A percentile compares a stretch with the other conserved stretches of the same genome.
Evolutionary conservation across 768 basidiomycete genomes (phyloP).

Genomic region (Amanita brunnescens): DNA sequence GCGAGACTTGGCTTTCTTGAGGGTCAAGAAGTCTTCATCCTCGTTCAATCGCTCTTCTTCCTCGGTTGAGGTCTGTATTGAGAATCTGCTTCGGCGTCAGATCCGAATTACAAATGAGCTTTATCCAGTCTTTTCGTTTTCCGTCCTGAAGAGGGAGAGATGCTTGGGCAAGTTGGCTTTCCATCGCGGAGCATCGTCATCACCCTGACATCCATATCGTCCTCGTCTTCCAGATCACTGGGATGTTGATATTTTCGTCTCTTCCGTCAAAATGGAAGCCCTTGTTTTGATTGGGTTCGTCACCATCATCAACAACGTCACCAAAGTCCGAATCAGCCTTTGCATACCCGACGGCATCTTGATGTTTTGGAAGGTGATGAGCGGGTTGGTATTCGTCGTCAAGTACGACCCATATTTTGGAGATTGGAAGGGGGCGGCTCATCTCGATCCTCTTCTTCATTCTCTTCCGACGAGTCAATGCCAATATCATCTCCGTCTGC

Average conservation of each 20-base stretch:
- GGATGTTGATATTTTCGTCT: conserved; percentile 34
- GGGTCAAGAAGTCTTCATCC: conserved; percentile 71
- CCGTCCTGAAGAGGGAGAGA: conserved; percentile 30
- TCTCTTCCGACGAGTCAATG: too few species aligned
- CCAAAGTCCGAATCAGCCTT: conserved; percentile 73
- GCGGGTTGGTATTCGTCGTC: conserved; percentile 37
- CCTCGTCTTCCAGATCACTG: conserved; percentile 38
- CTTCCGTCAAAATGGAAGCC: conserved; percentile 41
- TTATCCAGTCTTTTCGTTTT: conserved; percentile 68
- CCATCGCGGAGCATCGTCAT: conserved; percentile 59
- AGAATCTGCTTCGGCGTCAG: conserved; percentile 66
- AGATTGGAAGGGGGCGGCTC: conserved; percentile 11
- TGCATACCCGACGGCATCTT: conserved; percentile 53
- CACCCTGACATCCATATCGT: conserved; percentile 18
- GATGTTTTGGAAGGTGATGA: conserved; percentile 29
- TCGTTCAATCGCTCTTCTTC: conserved; percentile 24
- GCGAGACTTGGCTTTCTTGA: conserved; percentile 35
- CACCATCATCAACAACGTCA: conserved; percentile 29
- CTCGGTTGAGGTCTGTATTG: conserved; percentile 16
- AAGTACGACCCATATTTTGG: conserved; percentile 43
- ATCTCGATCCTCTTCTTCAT: conserved; percentile 14
- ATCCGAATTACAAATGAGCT: conserved; percentile 68
- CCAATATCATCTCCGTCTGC: too few species aligned
- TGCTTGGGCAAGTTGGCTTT: conserved; percentile 53
- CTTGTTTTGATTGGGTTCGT: conserved; percentile 20